These are phyloP conservation scores for Lineolata rhizophorae DNA, from an alignment of 495 filamentous ascomycete species.

Conservation along the genomic window DNA sequence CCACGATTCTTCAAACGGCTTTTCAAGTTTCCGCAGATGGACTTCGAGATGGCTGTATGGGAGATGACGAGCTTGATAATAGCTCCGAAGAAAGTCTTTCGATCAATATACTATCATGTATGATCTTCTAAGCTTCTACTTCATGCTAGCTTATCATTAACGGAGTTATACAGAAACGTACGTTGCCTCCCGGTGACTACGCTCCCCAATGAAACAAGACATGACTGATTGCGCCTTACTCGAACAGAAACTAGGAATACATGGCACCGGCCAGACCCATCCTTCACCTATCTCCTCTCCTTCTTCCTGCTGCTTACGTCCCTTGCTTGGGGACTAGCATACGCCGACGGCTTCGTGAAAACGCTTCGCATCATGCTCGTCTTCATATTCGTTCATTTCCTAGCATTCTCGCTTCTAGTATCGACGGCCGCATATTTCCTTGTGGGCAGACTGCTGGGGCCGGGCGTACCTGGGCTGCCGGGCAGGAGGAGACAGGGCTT, in stretches of 20 bases:
- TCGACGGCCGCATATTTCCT: conserved; percentile 42
- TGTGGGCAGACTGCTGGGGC: conserved; percentile 39
- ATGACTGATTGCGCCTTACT: too few relatives aligned
- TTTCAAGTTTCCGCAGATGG: conserved; percentile 25
- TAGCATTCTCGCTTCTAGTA: conserved; percentile 35
- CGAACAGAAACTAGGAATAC: conserved; percentile 50
- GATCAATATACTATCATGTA: conserved; percentile 60
- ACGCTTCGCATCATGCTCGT: conserved; percentile 37
- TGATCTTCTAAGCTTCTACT: conserved; percentile 8
- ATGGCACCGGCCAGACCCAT: conserved; percentile 55
- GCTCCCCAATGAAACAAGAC: background rate
- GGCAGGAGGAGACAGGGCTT: conserved; percentile 31
- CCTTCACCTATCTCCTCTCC: conserved; percentile 56
- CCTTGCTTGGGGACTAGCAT: conserved; percentile 52
- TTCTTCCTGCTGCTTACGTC: conserved; percentile 54
- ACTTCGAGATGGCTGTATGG: conserved; percentile 47
- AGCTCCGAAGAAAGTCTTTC: conserved; percentile 56
- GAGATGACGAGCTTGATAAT: conserved; percentile 56
- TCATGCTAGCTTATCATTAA: conserved; percentile 4
- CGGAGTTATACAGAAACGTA: conserved; percentile 34
- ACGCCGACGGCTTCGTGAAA: conserved; percentile 30
- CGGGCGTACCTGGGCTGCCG: conserved; percentile 24
- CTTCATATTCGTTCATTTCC: conserved; percentile 48
- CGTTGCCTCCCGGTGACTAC: conserved; percentile 4
- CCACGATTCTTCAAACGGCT: conserved; percentile 26